Evolutionary conservation across 2,329 filamentous ascomycete species (phyloP).

Genomic region (Alternaria rosae): DNA sequence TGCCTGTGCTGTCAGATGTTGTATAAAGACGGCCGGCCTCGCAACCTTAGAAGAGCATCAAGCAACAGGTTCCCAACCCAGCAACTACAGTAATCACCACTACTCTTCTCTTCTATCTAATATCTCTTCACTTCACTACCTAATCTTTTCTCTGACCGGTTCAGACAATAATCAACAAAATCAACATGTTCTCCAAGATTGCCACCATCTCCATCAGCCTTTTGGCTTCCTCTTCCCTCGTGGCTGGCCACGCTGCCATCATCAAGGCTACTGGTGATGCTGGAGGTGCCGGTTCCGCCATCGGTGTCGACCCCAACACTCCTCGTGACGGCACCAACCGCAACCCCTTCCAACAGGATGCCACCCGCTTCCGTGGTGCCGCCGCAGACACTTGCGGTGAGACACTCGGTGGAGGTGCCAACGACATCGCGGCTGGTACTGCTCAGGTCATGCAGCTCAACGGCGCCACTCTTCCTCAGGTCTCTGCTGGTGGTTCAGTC

Average conservation of each 20-base stretch:
- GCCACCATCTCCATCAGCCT: conserved; percentile 56
- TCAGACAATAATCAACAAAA: conserved; percentile 37
- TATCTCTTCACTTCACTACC: conserved; percentile 30
- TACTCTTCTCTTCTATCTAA: conserved; percentile 37
- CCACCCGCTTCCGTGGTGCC: conserved; percentile 66
- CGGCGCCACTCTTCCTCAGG: conserved; percentile 65
- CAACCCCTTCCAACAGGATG: conserved; percentile 69
- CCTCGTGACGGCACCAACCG: conserved; percentile 68
- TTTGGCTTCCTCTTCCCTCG: conserved; percentile 63
- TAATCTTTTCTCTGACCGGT: conserved; percentile 45
- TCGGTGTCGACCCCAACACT: conserved; percentile 64
- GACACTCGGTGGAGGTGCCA: conserved; percentile 64
- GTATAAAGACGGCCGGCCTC: conserved; percentile 39
- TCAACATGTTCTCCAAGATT: conserved; percentile 53
- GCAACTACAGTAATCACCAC: conserved; percentile 46
- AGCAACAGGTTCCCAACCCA: conserved; percentile 47
- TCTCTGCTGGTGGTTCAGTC: conserved; percentile 61
- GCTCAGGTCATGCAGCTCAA: conserved; percentile 65
- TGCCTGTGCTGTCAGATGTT: not conserved
- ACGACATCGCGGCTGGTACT: conserved; percentile 65
- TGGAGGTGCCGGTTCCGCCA: conserved; percentile 60
- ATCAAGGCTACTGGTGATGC: conserved; percentile 64
- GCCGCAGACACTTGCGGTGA: conserved; percentile 64
- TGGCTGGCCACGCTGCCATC: conserved; percentile 68
- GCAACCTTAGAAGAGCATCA: conserved; percentile 36